phyloP scores from a whole-genome alignment of 495 filamentous ascomycete species.

The Aspergillus indologenus region DNA sequence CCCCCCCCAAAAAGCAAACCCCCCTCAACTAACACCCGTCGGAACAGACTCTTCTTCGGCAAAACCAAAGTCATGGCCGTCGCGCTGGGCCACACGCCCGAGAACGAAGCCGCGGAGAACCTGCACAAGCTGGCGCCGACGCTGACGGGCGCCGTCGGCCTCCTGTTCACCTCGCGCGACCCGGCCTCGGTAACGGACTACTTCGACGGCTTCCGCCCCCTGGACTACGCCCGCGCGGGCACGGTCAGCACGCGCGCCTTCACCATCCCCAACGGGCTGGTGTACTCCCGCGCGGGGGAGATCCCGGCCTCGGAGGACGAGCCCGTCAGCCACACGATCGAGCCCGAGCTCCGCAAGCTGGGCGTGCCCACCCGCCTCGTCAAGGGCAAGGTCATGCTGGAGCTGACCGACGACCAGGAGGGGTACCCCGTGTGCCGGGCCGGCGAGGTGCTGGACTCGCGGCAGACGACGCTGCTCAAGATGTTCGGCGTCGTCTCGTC shows the following conservation, averaged over 20 bases:
- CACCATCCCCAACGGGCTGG: conserved; percentile 69
- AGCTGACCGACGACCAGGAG: conserved; percentile 64
- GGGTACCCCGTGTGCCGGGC: conserved; percentile 74
- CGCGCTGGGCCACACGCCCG: conserved; percentile 72
- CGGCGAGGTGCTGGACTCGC: conserved; percentile 76
- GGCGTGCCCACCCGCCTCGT: conserved; percentile 84
- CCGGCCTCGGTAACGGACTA: conserved; percentile 61
- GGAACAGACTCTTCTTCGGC: conserved; percentile 82
- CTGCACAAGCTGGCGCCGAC: conserved; percentile 65
- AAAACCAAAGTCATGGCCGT: conserved; percentile 98
- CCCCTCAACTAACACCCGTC: neutral
- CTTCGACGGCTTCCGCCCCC: conserved; percentile 62
- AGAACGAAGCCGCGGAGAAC: conserved; percentile 72
- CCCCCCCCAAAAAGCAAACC: conserved; percentile 3
- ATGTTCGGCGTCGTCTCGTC: conserved; percentile 84
- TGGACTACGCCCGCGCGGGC: conserved; percentile 89
- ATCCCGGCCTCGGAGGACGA: conserved; percentile 77
- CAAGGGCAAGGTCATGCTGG: conserved; percentile 82
- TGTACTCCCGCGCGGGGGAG: conserved; percentile 75
- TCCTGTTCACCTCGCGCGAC: conserved; percentile 80
- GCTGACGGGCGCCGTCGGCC: conserved; percentile 78
- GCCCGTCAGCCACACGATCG: conserved; percentile 78
- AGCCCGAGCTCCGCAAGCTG: conserved; percentile 81
- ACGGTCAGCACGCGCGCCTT: conserved; percentile 69
- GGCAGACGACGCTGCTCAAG: conserved; percentile 91